phyloP scores from a whole-genome alignment of 2,329 filamentous ascomycete species.

The Aspergillus sclerotialis region DNA sequence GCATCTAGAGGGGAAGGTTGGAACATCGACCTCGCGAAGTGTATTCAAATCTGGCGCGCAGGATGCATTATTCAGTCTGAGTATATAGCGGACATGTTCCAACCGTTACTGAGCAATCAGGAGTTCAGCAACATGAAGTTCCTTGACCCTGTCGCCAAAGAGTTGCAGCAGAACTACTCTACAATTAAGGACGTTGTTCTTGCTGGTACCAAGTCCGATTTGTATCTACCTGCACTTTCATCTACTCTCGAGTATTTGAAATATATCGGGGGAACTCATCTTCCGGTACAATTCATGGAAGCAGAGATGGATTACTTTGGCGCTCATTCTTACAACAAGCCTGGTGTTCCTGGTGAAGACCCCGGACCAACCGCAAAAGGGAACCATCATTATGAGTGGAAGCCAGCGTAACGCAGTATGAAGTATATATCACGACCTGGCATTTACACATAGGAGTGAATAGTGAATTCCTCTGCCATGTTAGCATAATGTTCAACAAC shows the following conservation, averaged over 20 bases:
- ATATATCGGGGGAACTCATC: constrained; percentile 49
- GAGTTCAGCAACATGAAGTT: constrained; percentile 18
- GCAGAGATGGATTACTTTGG: constrained; percentile 63
- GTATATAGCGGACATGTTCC: constrained; percentile 51
- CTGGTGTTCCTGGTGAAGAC: constrained; percentile 41
- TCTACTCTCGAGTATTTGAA: constrained; percentile 59
- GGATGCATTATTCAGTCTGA: constrained; percentile 63
- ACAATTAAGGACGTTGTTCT: constrained; percentile 50
- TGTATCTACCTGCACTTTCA: constrained; percentile 50
- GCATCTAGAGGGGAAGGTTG: constrained; percentile 51
- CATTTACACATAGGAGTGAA: no score
- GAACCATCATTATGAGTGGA: constrained; percentile 55
- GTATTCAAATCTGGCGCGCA: constrained; percentile 51
- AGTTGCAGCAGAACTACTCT: constrained; percentile 43
- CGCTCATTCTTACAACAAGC: constrained; percentile 52
- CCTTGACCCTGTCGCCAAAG: constrained; percentile 40
- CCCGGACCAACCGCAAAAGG: constrained; percentile 45
- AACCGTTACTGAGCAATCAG: constrained; percentile 12
- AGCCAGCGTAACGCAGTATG: constrained; percentile 31
- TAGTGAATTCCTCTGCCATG: no score
- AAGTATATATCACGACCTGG: no score
- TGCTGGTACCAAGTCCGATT: constrained; percentile 48
- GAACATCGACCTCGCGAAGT: constrained; percentile 32
- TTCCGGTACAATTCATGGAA: constrained; percentile 60
- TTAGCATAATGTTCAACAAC: no score